Evolutionary conservation across 306 rosid genomes (phyloP), one percentile per base, ranked within the genome.

Genomic region (Acacia confusa): DNA sequence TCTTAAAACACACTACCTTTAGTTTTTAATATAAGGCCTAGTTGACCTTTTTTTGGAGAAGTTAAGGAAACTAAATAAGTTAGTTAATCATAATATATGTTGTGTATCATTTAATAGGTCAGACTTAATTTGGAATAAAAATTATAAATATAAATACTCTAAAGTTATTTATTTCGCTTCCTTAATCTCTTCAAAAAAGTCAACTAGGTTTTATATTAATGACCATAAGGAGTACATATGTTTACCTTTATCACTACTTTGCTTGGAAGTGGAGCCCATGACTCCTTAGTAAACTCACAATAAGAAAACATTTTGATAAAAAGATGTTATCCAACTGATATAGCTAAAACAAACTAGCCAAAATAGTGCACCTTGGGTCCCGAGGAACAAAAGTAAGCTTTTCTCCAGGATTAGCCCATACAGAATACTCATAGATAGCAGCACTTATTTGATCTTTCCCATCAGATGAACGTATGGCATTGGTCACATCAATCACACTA

Each of bases 331-430:
- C n/a, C 43, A 65, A 40, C 58, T 60, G 70, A 47, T 36, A 81
- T 13, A 40, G 80, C 82, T 74, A 32, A 68, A 66, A 60, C 36
- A 47, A 64, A 69, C 63, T 72, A 84, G 64, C 28, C 25, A 87
- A 66, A 84, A 60, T 66, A 28, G 81, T 15, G 36, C 80, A 93
- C 99, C 99, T 92, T 45, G 92, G 76, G 87, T 96, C 99, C 83
- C 78, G 72, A 72, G 99, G 98, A 87, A 92, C 84, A 75, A 96
- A 88, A 80, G 88, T 84, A 72, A 93, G 92, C 79, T 87, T 84
- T 85, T 89, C 97, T 83, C 95, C 94, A 32, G 84, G 90, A 88
- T 82, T 91, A 52, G 90, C 92, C 98, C 98, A 96, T 57, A 86
- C 17, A 83, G 91, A 89, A 82, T 87, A 93, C 85, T 96, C 97